These are phyloP conservation scores for Heterobasidion irregulare DNA, from an alignment of 1,284 basidiomycete genomes.

Conservation along the genomic window DNA sequence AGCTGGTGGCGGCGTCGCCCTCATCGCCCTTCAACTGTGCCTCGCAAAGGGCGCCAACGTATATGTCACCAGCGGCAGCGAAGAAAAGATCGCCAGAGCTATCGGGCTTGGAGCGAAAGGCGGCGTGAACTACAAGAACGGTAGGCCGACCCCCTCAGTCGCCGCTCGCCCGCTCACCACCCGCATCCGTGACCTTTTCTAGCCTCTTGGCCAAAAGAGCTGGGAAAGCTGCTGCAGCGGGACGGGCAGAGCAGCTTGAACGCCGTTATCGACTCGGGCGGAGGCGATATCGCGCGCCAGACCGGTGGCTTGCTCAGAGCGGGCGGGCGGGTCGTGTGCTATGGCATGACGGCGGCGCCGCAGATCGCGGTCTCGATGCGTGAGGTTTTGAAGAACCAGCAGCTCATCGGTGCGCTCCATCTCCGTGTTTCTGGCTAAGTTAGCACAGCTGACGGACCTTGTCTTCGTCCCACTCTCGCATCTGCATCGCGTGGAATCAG, in stretches of 20 bases:
- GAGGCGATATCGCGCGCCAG: conserved; percentile 66
- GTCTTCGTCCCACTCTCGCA: background rate
- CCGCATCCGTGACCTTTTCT: background rate
- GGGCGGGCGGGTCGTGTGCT: conserved; percentile 71
- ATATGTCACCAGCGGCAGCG: conserved; percentile 73
- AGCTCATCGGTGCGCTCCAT: conserved; percentile 52
- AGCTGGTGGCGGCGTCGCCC: conserved; percentile 78
- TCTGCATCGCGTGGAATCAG: conserved; percentile 22
- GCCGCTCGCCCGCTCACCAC: background rate
- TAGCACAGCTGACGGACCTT: conserved; percentile 4
- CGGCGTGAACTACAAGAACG: conserved; percentile 68
- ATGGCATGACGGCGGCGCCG: conserved; percentile 68
- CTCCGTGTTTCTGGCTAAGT: background rate
- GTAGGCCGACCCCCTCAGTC: conserved; percentile 26
- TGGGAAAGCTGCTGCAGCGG: conserved; percentile 41
- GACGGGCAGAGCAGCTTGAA: conserved; percentile 38
- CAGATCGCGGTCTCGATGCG: conserved; percentile 70
- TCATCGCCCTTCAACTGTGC: conserved; percentile 71
- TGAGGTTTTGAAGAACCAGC: conserved; percentile 72
- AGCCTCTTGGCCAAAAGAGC: conserved; percentile 60
- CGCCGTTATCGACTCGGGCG: conserved; percentile 76
- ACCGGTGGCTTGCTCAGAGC: conserved; percentile 51
- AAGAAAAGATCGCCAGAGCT: conserved; percentile 66
- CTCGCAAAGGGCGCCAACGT: conserved; percentile 73
- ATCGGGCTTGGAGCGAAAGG: conserved; percentile 67